These are phyloP conservation scores for Boletus tylopilopsis DNA, from an alignment of 768 basidiomycete genomes.

Conservation along the genomic window DNA sequence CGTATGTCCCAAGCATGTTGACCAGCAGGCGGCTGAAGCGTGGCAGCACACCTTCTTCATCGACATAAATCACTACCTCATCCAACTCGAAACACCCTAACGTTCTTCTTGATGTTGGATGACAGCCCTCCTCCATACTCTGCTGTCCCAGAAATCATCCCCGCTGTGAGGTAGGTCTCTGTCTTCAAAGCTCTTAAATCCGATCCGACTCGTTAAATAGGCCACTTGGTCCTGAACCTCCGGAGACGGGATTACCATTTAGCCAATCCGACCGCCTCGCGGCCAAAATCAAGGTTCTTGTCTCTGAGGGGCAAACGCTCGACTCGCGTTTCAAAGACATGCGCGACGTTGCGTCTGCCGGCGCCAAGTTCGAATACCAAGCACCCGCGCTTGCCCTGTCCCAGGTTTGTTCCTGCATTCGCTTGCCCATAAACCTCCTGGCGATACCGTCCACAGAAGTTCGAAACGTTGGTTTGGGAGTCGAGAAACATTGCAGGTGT, in stretches of 20 bases:
- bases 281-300: conserved; percentile 3
- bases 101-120: conserved; percentile 1
- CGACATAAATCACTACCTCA: not conserved
- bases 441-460: conserved; percentile 1
- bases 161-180: conserved; percentile 2
- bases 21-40: conserved; percentile 6
- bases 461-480: conserved; percentile 15
- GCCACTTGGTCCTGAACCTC: not conserved
- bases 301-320: conserved; percentile 13
- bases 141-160: not conserved
- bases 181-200: not conserved
- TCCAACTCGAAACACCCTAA: not conserved
- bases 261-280: conserved; percentile 5
- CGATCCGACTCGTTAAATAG: not conserved
- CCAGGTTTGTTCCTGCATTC: conserved; percentile 3
- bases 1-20: not conserved
- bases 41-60: not conserved
- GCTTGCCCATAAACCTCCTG: not conserved
- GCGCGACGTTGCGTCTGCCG: conserved; percentile 3
- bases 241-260: conserved; percentile 6
- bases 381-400: conserved; percentile 3
- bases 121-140: conserved; percentile 21
- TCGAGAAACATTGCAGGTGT: conserved; percentile 14
- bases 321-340: conserved; percentile 13
- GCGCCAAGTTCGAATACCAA: conserved; percentile 8